phyloP scores from a whole-genome alignment of 2,329 filamentous ascomycete species.

The Arthrobotrys iridis region DNA sequence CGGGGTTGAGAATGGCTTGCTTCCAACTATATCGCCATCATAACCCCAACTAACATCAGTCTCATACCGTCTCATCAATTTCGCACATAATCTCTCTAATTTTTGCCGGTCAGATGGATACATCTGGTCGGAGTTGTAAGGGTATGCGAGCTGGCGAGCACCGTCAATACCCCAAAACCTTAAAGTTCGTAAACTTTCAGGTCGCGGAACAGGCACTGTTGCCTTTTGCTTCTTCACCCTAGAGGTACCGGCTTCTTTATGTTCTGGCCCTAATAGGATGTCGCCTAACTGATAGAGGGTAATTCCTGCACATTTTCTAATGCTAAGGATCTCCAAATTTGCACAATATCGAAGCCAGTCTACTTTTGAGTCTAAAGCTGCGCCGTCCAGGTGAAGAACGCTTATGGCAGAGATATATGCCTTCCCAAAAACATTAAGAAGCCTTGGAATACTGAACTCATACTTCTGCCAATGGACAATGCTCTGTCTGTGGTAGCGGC shows the following conservation, averaged over 20 bases:
- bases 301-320: constrained; percentile 18
- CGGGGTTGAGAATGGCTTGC: not conserved
- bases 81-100: not conserved
- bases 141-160: constrained; percentile 6
- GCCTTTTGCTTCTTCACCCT: not conserved
- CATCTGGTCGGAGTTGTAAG: not conserved
- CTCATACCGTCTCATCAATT: constrained; percentile 10
- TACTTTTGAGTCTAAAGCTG: not conserved
- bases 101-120: not conserved
- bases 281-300: not conserved
- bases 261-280: not conserved
- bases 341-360: constrained; percentile 13
- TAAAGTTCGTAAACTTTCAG: not conserved
- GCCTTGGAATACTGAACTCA: constrained; percentile 9
- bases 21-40: not conserved
- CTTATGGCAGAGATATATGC: constrained; percentile 5
- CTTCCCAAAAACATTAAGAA: constrained; percentile 18
- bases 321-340: constrained; percentile 11
- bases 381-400: constrained; percentile 4
- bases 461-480: constrained; percentile 9
- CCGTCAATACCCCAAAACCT: constrained; percentile 29
- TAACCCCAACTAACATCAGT: constrained; percentile 19
- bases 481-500: constrained; percentile 5
- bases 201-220: not conserved
- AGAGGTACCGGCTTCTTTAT: not conserved